phyloP scores from a whole-genome alignment of 768 basidiomycete species.

The Trametes meyenii region DNA sequence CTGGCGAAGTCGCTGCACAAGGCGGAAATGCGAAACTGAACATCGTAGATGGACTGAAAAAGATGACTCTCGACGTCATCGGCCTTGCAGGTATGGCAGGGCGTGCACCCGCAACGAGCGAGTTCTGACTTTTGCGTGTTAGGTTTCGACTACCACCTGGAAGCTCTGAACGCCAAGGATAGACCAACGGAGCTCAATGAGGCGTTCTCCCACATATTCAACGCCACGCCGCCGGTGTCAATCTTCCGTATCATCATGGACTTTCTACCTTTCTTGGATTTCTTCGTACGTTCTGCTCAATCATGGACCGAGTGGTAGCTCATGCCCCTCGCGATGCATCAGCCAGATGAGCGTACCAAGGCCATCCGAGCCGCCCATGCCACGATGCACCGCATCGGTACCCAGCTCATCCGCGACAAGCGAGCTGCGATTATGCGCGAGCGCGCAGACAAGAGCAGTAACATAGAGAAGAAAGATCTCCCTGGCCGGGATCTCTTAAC shows the following conservation, averaged over 20 bases:
- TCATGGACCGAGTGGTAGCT: not conserved
- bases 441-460: conserved; percentile 32
- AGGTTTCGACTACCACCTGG: conserved; percentile 40
- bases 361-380: conserved; percentile 13
- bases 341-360: conserved; percentile 12
- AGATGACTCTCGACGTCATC: conserved; percentile 2
- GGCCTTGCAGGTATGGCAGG: conserved; percentile 1
- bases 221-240: not conserved
- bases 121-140: not conserved
- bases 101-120: not conserved
- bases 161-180: conserved; percentile 32
- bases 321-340: not conserved
- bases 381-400: conserved; percentile 33
- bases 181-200: conserved; percentile 33
- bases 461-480: conserved; percentile 18
- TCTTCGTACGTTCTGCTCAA: conserved; percentile 19
- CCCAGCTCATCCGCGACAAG: conserved; percentile 34
- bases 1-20: not conserved
- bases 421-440: conserved; percentile 34
- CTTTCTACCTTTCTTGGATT: conserved; percentile 26
- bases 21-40: not conserved
- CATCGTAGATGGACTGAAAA: not conserved
- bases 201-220: conserved; percentile 34
- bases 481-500: conserved; percentile 52
- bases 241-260: conserved; percentile 1